A percentile compares a stretch with the other conserved stretches of the same genome.
Conservation (phyloP, 495 filamentous ascomycete species). For the Penicillium roqueforti region DNA sequence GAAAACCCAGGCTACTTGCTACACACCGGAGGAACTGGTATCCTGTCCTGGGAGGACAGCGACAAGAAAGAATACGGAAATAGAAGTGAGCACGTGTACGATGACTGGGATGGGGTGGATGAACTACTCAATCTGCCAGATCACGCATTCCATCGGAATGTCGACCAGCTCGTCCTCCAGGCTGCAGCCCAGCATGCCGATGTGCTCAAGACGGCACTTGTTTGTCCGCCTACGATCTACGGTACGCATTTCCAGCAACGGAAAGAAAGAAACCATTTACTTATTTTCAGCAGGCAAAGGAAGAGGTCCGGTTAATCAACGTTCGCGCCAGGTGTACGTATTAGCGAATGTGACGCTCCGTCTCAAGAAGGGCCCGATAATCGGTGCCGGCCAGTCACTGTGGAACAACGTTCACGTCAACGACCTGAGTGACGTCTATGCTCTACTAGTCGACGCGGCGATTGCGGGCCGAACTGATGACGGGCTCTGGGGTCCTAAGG, state of each 20-base stretch:
- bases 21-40: conserved; percentile 58
- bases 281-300: conserved; percentile 34
- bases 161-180: conserved; percentile 51
- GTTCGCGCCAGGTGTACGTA: conserved; percentile 57
- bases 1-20: conserved; percentile 48
- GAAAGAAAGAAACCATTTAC: background rate
- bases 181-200: conserved; percentile 36
- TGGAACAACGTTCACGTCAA: conserved; percentile 69
- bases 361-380: conserved; percentile 53
- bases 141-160: conserved; percentile 48
- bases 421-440: conserved; percentile 60
- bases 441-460: conserved; percentile 61
- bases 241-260: conserved; percentile 30
- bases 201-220: conserved; percentile 58
- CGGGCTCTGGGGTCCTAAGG: conserved; percentile 63
- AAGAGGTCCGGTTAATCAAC: conserved; percentile 59
- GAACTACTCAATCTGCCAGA: conserved; percentile 50
- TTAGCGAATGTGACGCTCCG: conserved; percentile 52
- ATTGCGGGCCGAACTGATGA: conserved; percentile 40
- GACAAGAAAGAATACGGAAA: conserved; percentile 45
- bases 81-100: conserved; percentile 46
- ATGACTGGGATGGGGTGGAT: conserved; percentile 48
- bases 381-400: conserved; percentile 53
- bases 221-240: conserved; percentile 73
- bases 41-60: conserved; percentile 45